phyloP scores from a whole-genome alignment of 176 grass and related monocot genomes.

The Chloris gayana region DNA sequence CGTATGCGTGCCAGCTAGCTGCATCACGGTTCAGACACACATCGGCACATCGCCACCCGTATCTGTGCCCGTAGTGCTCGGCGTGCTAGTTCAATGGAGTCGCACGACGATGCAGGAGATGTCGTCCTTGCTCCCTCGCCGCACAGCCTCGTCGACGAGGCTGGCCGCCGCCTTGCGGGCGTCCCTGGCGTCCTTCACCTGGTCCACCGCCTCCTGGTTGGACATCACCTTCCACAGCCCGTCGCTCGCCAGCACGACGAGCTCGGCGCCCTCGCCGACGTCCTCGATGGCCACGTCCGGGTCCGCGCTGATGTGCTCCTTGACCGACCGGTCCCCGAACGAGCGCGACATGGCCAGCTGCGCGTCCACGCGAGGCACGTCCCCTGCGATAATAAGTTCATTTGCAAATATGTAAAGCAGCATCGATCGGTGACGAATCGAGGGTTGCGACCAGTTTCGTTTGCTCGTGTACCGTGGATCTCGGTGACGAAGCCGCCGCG shows the following conservation, averaged over 20 bases:
- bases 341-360: slow-evolving; percentile 66
- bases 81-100: slow-evolving; percentile 17
- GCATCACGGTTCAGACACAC: too few species aligned
- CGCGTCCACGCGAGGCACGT: slow-evolving; percentile 65
- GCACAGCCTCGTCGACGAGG: slow-evolving; percentile 51
- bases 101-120: slow-evolving; percentile 66
- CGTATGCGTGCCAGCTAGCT: too few species aligned
- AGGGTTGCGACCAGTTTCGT: too few species aligned
- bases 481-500: slow-evolving; percentile 54
- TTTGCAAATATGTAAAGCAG: neutral
- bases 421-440: too few species aligned
- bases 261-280: slow-evolving; percentile 42
- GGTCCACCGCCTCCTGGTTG: slow-evolving; percentile 56
- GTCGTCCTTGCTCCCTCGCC: slow-evolving; percentile 60
- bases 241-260: slow-evolving; percentile 68
- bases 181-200: slow-evolving; percentile 24
- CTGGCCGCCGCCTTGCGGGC: slow-evolving; percentile 41
- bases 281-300: slow-evolving; percentile 57
- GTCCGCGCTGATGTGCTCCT: slow-evolving; percentile 72
- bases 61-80: too few species aligned
- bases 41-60: too few species aligned
- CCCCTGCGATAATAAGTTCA: slow-evolving; percentile 36
- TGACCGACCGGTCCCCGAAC: slow-evolving; percentile 57
- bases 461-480: slow-evolving; percentile 2
- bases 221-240: slow-evolving; percentile 74